phyloP scores from a whole-genome alignment of 2,329 filamentous ascomycete species.

The Aspergillus intermedius region DNA sequence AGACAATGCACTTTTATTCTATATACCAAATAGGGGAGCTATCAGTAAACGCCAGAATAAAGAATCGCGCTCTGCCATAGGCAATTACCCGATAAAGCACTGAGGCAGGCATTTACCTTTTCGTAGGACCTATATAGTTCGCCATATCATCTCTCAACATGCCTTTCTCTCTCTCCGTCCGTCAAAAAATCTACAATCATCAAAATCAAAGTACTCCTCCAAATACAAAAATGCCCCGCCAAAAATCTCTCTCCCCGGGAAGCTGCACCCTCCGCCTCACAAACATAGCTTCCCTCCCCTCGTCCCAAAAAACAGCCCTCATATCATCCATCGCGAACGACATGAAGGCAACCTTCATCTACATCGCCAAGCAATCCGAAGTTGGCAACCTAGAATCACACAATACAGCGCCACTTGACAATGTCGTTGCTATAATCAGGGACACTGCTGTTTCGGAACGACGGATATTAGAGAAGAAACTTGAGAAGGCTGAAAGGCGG shows the following conservation, averaged over 20 bases:
- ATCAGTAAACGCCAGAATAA: no score
- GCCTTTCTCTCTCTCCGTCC: background rate
- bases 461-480: slow-evolving; percentile 13
- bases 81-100: no score
- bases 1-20: no score
- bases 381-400: slow-evolving; percentile 15
- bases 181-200: background rate
- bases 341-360: slow-evolving; percentile 23
- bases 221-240: slow-evolving; percentile 3
- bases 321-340: slow-evolving; percentile 25
- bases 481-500: slow-evolving; percentile 11
- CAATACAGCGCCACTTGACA: slow-evolving; percentile 21
- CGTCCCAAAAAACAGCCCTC: slow-evolving; percentile 14
- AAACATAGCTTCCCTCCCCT: slow-evolving; percentile 12
- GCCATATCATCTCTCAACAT: no score
- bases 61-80: no score
- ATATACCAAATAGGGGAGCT: no score
- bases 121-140: no score
- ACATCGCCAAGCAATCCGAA: slow-evolving; percentile 20
- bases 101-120: no score
- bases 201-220: background rate
- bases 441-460: slow-evolving; percentile 12
- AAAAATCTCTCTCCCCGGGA: slow-evolving; percentile 1
- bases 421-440: slow-evolving; percentile 20
- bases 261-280: slow-evolving; percentile 19